phyloP scores from a whole-genome alignment of 2,329 filamentous ascomycete species.

The Rutstroemia sp. region DNA sequence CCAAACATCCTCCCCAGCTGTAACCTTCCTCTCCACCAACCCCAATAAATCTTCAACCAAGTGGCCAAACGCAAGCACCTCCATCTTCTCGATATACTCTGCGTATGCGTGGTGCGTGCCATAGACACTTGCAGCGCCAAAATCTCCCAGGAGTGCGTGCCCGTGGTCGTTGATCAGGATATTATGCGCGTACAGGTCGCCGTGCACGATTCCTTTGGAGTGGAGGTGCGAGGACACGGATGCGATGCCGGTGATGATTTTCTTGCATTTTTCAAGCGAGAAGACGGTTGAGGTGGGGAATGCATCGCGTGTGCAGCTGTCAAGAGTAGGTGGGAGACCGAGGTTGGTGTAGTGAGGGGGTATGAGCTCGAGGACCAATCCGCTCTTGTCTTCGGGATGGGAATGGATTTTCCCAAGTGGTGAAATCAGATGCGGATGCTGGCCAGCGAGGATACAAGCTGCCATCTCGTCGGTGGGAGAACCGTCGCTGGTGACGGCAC shows the following conservation, averaged over 20 bases:
- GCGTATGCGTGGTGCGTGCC: conserved; percentile 18
- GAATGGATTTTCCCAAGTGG: conserved; percentile 37
- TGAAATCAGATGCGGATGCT: conserved; percentile 39
- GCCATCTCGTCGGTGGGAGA: conserved; percentile 42
- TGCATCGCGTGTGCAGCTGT: conserved; percentile 39
- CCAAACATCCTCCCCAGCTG: conserved; percentile 11
- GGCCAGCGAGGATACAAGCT: conserved; percentile 38
- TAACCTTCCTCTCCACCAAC: conserved; percentile 25
- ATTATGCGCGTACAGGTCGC: conserved; percentile 42
- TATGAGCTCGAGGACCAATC: conserved; percentile 41
- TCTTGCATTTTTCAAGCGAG: conserved; percentile 27
- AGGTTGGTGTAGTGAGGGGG: conserved; percentile 36
- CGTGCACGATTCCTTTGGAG: conserved; percentile 36
- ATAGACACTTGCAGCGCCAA: conserved; percentile 42
- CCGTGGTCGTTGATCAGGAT: conserved; percentile 35
- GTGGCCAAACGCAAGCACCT: conserved; percentile 41
- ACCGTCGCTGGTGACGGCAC: conserved; percentile 40
- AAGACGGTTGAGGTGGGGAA: conserved; percentile 31
- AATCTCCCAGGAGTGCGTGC: conserved; percentile 40
- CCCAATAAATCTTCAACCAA: conserved; percentile 39
- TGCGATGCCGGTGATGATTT: conserved; percentile 36
- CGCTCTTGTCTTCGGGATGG: conserved; percentile 33
- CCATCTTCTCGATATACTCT: conserved; percentile 34
- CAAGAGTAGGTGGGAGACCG: conserved; percentile 37
- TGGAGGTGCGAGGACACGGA: conserved; percentile 39